phyloP scores from a whole-genome alignment of 106 monocot species.

The Ottelia alismoides region DNA sequence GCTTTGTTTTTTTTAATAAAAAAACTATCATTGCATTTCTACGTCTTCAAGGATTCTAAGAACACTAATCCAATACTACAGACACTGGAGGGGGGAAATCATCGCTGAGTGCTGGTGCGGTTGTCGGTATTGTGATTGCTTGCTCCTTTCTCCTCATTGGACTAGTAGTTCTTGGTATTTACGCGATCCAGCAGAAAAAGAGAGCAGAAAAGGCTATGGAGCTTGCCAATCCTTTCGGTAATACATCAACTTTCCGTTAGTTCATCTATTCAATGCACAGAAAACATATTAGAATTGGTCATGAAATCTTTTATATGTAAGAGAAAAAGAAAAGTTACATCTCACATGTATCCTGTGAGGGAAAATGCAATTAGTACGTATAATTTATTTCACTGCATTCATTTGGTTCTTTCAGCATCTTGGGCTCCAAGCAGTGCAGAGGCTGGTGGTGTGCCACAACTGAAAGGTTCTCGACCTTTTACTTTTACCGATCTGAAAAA shows the following conservation, averaged over 20 bases:
- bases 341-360: not conserved
- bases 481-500: slow-evolving; percentile 38
- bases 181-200: slow-evolving; percentile 11
- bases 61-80: not conserved
- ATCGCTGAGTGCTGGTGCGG: not conserved
- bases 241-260: too few relatives aligned
- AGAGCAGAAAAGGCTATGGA: slow-evolving; percentile 3
- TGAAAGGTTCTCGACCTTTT: slow-evolving; percentile 48
- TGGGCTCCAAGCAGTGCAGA: slow-evolving; percentile 32
- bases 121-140: slow-evolving; percentile 10
- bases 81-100: not conserved
- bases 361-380: not conserved
- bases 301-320: too few relatives aligned
- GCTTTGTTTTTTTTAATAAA: not conserved
- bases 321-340: not conserved
- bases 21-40: not conserved
- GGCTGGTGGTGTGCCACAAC: slow-evolving; percentile 29
- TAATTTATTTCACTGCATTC: not conserved
- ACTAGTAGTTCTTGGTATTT: slow-evolving; percentile 2
- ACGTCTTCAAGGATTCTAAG: not conserved
- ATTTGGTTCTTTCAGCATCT: slow-evolving; percentile 24
- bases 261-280: too few relatives aligned
- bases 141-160: slow-evolving; percentile 8
- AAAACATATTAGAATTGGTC: too few relatives aligned
- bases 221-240: slow-evolving; percentile 14